These are phyloP conservation scores for Fusarium albosuccineum DNA, from an alignment of 2,329 filamentous ascomycete species.

Conservation along the genomic window DNA sequence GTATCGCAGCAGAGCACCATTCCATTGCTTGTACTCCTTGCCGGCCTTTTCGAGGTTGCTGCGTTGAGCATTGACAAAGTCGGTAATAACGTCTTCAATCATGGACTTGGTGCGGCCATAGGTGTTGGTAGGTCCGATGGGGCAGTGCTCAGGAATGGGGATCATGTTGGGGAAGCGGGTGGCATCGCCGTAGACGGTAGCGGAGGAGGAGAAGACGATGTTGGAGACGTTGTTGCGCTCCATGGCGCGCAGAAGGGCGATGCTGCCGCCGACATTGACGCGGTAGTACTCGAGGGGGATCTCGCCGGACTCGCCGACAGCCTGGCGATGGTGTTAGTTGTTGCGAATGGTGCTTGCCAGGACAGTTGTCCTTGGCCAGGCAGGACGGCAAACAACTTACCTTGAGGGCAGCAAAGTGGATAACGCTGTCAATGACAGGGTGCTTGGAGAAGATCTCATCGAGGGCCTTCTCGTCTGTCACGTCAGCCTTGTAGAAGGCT, in stretches of 20 bases:
- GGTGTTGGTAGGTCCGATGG: conserved; percentile 95
- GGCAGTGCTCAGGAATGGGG: conserved; percentile 96
- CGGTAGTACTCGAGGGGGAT: conserved; percentile 98
- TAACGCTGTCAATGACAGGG: conserved; percentile 96
- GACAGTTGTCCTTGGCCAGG: not conserved
- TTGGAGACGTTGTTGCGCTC: conserved; percentile 90
- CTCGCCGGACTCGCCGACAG: conserved; percentile 94
- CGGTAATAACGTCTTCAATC: conserved; percentile 92
- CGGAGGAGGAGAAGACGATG: conserved; percentile 98
- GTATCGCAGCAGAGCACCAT: conserved; percentile 92
- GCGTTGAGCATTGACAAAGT: conserved; percentile 89
- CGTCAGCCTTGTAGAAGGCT: conserved; percentile 85
- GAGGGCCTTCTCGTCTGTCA: conserved; percentile 86
- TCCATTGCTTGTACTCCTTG: conserved; percentile 85
- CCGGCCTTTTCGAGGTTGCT: conserved; percentile 84
- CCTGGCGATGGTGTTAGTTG: conserved; percentile 64
- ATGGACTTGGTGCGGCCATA: conserved; percentile 97
- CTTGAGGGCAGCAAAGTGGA: conserved; percentile 98
- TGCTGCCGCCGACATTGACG: conserved; percentile 94
- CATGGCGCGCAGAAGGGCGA: conserved; percentile 90
- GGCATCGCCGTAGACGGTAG: conserved; percentile 98
- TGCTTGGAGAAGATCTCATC: conserved; percentile 90
- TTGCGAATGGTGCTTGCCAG: too few relatives aligned
- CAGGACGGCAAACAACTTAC: conserved; percentile 57
- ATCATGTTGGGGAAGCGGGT: conserved; percentile 98